These are phyloP conservation scores for Desmodesmus armatus DNA, from an alignment of 139 green algal species.

Conservation along the genomic window DNA sequence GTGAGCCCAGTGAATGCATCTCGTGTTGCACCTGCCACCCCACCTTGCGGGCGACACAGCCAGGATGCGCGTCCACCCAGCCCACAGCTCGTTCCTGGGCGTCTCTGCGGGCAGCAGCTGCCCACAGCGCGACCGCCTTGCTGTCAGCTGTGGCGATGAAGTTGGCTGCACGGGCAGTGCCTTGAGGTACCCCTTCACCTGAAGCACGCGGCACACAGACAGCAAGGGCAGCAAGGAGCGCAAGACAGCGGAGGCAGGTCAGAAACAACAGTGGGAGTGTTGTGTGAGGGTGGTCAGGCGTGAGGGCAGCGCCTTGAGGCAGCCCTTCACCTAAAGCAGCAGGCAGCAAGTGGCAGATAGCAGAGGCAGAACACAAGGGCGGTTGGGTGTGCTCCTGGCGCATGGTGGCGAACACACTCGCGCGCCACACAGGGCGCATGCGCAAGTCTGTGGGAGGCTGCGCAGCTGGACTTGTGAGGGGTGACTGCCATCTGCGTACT, in stretches of 20 bases:
- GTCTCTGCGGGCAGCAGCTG: slow-evolving; percentile 69
- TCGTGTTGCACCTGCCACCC: no score
- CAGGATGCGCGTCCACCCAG: slow-evolving; percentile 48
- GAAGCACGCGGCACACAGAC: background rate
- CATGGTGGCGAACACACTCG: no score
- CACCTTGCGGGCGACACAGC: slow-evolving; percentile 25
- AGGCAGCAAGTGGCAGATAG: background rate
- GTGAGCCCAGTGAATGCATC: no score
- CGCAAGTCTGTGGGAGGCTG: no score
- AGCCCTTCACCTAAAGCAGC: background rate
- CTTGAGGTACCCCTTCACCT: slow-evolving; percentile 46
- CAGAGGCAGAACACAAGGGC: background rate
- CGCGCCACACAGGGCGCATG: no score
- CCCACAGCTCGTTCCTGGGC: slow-evolving; percentile 46
- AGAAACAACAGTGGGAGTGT: background rate
- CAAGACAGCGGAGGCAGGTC: background rate
- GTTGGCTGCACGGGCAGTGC: slow-evolving; percentile 42
- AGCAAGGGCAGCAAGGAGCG: background rate
- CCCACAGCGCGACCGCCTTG: slow-evolving; percentile 42
- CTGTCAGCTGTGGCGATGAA: slow-evolving; percentile 45
- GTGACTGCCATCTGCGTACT: no score
- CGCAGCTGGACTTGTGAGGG: no score
- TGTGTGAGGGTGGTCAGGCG: background rate
- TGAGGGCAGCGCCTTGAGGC: background rate
- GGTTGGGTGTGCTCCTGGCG: background rate